A percentile compares a stretch with the other conserved stretches of the same genome.
Conservation (phyloP, 2,329 filamentous ascomycete species). For the Fusarium denticulatum region DNA sequence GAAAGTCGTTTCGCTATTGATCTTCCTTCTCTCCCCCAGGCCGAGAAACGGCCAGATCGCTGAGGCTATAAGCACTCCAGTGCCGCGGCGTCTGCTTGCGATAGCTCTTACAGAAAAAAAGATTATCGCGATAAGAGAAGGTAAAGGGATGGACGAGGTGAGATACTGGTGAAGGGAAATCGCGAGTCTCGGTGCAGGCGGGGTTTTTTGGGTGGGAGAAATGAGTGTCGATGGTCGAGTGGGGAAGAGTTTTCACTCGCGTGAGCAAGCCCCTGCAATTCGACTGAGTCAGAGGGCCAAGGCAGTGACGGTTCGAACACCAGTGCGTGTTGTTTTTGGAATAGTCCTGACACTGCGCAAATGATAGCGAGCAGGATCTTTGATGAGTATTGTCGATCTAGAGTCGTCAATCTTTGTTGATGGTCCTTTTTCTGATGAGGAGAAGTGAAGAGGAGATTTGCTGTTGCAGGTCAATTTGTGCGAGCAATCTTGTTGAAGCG, state of each 20-base stretch:
- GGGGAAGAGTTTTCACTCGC: conserved; percentile 41
- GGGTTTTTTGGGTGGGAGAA: conserved; percentile 32
- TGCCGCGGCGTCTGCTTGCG: neutral
- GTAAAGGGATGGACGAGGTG: conserved; percentile 5
- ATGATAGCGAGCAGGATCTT: neutral
- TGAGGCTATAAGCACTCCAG: neutral
- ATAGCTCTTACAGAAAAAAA: neutral
- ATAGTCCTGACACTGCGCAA: fast-evolving
- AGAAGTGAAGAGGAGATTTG: neutral
- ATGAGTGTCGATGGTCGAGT: conserved; percentile 45
- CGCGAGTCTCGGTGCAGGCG: conserved; percentile 33
- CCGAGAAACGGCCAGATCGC: conserved; percentile 24
- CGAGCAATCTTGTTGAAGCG: neutral
- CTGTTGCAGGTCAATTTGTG: neutral
- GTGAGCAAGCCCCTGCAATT: conserved; percentile 1
- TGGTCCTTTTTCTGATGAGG: neutral
- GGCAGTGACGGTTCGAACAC: conserved; percentile 44
- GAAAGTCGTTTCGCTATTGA: neutral
- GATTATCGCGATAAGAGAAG: conserved; percentile 32
- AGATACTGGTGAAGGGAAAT: conserved; percentile 41
- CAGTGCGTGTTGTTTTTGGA: conserved; percentile 26
- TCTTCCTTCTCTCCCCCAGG: conserved; percentile 16
- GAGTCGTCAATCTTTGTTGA: neutral
- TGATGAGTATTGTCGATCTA: neutral
- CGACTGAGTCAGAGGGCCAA: conserved; percentile 32